phyloP scores from a whole-genome alignment of 1,139 yeast species.

The Suhomyces terraborum region DNA sequence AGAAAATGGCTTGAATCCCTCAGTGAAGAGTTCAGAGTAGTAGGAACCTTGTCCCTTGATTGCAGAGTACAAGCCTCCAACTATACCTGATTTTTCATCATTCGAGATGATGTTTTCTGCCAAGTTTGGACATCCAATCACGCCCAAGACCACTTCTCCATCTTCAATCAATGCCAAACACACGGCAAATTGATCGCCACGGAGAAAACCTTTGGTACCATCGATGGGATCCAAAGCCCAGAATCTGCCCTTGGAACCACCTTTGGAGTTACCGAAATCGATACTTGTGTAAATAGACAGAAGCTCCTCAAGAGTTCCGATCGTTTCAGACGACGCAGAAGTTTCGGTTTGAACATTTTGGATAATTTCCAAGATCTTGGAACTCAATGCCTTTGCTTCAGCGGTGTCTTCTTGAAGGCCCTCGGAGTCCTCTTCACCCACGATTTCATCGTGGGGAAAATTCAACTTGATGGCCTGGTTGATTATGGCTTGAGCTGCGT shows the following conservation, averaged over 20 bases:
- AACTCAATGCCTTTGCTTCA: slow-evolving; percentile 33
- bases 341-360: slow-evolving; percentile 43
- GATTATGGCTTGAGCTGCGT: slow-evolving; percentile 92
- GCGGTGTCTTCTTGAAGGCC: slow-evolving; percentile 53
- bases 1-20: slow-evolving; percentile 37
- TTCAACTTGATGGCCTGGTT: slow-evolving; percentile 77
- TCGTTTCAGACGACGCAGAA: slow-evolving; percentile 23
- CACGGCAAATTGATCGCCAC: slow-evolving; percentile 97
- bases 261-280: slow-evolving; percentile 76
- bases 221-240: slow-evolving; percentile 99
- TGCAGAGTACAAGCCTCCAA: slow-evolving; percentile 79
- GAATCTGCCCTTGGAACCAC: slow-evolving; percentile 77
- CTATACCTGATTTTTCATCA: slow-evolving; percentile 37
- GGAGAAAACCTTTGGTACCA: slow-evolving; percentile 93
- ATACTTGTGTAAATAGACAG: slow-evolving; percentile 63
- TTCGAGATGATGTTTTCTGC: slow-evolving; percentile 52
- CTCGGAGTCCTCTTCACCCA: slow-evolving; percentile 91
- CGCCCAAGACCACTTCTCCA: slow-evolving; percentile 84
- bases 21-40: slow-evolving; percentile 48
- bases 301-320: slow-evolving; percentile 48
- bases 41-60: slow-evolving; percentile 73
- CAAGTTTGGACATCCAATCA: slow-evolving; percentile 94
- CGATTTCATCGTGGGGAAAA: slow-evolving; percentile 83
- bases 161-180: slow-evolving; percentile 88
- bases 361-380: slow-evolving; percentile 53